Evolutionary conservation across 495 filamentous ascomycete species (phyloP), one percentile per base, ranked within the genome.

Genomic region (Penicillium lividum): DNA sequence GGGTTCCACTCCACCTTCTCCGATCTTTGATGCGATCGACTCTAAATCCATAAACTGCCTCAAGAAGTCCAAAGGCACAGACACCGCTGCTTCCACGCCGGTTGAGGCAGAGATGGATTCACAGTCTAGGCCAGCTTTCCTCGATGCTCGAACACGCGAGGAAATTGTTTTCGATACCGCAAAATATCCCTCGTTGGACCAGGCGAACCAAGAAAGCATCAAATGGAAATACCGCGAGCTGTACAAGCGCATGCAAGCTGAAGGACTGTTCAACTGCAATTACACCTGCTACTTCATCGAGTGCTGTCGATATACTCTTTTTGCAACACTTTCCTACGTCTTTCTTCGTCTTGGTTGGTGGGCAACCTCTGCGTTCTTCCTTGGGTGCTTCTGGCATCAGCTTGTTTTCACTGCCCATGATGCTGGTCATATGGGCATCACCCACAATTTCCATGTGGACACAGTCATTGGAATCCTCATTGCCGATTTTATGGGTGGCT

Each of bases 381-480:
- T 98, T 43, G 94, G 93, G 18, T 78, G 82, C 47, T 84, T 97
- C 66, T 98, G 94, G 94, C 94, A 98, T 66, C 94, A 98, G 67
- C 83, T 97, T 30, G 89, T 94, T 44, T 98, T 98, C 73, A 87
- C 89, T 5, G 94, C 91, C 61, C 94, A 98, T 77, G 94, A 98
- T 81, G 91, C 94, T 38, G 92, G 92, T 6, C 94, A 98, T 72
- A 96, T 97, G 89, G 94, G 90, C 57, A 97, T 98, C 60, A 98
- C 94, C 30, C 94, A 97, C 68, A 74, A 86, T 66, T 97, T 91
- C 71, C 84, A 87, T 27, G 73, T 82, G 16, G 94, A 98, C 73
- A 88, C 89, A 6, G 75, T 87, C 36, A 91, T 98, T 62, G 93
- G 91, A 34, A 96, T 98, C 63, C 73, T 96, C 54, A 89, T 98